Evolutionary conservation across 495 filamentous ascomycete genomes (phyloP).

Genomic region (Xylaria palmicola): DNA sequence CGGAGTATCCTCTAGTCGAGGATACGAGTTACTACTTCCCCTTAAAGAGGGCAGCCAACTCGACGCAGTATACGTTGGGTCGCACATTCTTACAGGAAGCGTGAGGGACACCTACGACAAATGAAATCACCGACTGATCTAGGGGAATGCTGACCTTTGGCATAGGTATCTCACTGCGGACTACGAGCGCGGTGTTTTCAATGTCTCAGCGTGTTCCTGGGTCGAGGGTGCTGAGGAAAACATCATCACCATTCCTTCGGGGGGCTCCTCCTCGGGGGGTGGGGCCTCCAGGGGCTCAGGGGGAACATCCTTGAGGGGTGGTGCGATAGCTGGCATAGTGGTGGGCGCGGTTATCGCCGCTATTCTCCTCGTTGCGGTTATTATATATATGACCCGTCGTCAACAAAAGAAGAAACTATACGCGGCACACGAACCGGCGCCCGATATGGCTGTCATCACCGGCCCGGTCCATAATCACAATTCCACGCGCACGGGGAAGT

Average conservation of each 20-base stretch:
- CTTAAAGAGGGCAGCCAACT: constrained; percentile 47
- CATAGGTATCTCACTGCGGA: constrained; percentile 46
- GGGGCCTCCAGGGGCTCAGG: not conserved
- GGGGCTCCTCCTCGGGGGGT: constrained; percentile 4
- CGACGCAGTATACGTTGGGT: constrained; percentile 55
- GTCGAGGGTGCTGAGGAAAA: constrained; percentile 31
- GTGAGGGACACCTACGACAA: constrained; percentile 14
- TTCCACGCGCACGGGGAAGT: constrained; percentile 15
- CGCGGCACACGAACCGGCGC: constrained; percentile 11
- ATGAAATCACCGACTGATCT: not conserved
- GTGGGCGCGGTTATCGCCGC: constrained; percentile 25
- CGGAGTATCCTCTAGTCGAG: constrained; percentile 38
- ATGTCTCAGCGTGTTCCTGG: constrained; percentile 43
- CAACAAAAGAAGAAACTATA: constrained; percentile 25
- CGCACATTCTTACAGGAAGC: constrained; percentile 59
- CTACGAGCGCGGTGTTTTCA: constrained; percentile 48
- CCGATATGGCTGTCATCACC: constrained; percentile 22
- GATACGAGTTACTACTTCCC: constrained; percentile 51
- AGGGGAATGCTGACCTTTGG: not conserved
- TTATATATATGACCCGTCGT: constrained; percentile 25
- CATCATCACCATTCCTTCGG: constrained; percentile 34
- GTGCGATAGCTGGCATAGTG: constrained; percentile 39
- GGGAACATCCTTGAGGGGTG: constrained; percentile 21
- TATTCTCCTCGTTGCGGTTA: constrained; percentile 19
- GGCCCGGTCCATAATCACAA: constrained; percentile 26